These are phyloP conservation scores for Adiantum capillusveneris DNA, from an alignment of 75 land plant species.

Conservation along the genomic window DNA sequence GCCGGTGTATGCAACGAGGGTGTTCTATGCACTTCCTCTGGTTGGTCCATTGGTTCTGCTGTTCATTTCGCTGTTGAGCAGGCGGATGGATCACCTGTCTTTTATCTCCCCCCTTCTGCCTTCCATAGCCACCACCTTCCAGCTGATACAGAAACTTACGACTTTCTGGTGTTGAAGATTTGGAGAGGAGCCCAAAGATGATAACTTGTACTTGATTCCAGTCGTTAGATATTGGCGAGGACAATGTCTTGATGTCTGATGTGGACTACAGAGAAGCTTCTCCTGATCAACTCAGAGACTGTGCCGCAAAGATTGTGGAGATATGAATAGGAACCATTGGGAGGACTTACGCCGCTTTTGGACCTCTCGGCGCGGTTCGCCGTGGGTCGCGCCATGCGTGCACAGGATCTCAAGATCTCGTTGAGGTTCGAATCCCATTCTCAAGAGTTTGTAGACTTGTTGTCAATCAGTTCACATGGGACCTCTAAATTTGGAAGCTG, in stretches of 20 bases:
- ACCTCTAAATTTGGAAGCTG: slow-evolving; percentile 86
- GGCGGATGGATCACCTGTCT: slow-evolving; percentile 46
- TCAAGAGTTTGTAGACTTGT: too few species aligned
- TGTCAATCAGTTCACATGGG: too few species aligned
- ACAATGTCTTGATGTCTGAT: slow-evolving; percentile 56
- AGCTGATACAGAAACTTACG: slow-evolving; percentile 44
- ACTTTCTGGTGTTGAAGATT: slow-evolving; percentile 63
- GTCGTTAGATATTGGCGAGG: slow-evolving; percentile 73
- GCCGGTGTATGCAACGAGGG: slow-evolving; percentile 64
- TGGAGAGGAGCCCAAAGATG: slow-evolving; percentile 42
- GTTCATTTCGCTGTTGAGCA: slow-evolving; percentile 65
- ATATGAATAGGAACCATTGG: slow-evolving; percentile 67
- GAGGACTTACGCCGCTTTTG: slow-evolving; percentile 86
- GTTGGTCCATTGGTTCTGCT: slow-evolving; percentile 74
- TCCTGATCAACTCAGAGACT: slow-evolving; percentile 76
- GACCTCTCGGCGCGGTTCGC: slow-evolving; percentile 83
- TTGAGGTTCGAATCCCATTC: slow-evolving; percentile 83
- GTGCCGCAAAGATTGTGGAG: slow-evolving; percentile 66
- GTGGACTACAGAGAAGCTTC: slow-evolving; percentile 56
- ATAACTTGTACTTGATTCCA: slow-evolving; percentile 60
- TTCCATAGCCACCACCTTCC: slow-evolving; percentile 21
- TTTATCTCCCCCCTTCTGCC: slow-evolving; percentile 34
- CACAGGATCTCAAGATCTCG: slow-evolving; percentile 30
- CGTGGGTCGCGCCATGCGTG: slow-evolving; percentile 83
- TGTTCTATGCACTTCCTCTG: slow-evolving; percentile 57